A percentile compares a stretch with the other conserved stretches of the same genome.
These are phyloP conservation scores for Sungouiella blattae DNA, from an alignment of 805 yeast species.

Conservation along the genomic window DNA sequence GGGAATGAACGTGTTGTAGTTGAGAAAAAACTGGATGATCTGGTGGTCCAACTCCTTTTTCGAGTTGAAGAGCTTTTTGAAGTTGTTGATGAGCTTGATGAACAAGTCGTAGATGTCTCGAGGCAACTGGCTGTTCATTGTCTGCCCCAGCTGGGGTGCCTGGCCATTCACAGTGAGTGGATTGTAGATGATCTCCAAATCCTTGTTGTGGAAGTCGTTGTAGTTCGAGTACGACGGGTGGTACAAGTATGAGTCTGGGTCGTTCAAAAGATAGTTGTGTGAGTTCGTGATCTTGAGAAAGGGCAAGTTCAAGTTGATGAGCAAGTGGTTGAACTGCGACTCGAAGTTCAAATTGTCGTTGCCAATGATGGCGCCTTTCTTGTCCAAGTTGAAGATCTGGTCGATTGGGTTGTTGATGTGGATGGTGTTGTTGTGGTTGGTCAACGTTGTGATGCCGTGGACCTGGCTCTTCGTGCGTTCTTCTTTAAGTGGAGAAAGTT, in stretches of 20 bases:
- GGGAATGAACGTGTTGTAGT: slow-evolving; percentile 52
- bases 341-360: slow-evolving; percentile 44
- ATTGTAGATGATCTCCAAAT: slow-evolving; percentile 37
- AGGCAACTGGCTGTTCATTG: slow-evolving; percentile 24
- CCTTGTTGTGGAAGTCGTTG: slow-evolving; percentile 34
- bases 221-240: slow-evolving; percentile 36
- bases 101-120: slow-evolving; percentile 41
- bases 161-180: slow-evolving; percentile 30
- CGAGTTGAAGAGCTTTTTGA: slow-evolving; percentile 35
- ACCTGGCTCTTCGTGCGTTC: slow-evolving; percentile 4
- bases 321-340: slow-evolving; percentile 42
- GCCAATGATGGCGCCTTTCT: slow-evolving; percentile 42
- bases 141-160: slow-evolving; percentile 1
- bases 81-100: slow-evolving; percentile 41
- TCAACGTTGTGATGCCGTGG: slow-evolving; percentile 1
- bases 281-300: slow-evolving; percentile 42
- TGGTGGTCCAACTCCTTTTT: slow-evolving; percentile 44
- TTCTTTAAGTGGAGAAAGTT: slow-evolving; percentile 29
- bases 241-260: slow-evolving; percentile 40
- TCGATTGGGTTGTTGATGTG: slow-evolving; percentile 43
- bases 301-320: slow-evolving; percentile 41
- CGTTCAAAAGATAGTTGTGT: slow-evolving; percentile 39
- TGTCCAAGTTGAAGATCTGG: slow-evolving; percentile 41
- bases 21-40: slow-evolving; percentile 46
- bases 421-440: slow-evolving; percentile 6